Conservation (phyloP, 2,329 filamentous ascomycete species). For the Calonectria crousiana region DNA sequence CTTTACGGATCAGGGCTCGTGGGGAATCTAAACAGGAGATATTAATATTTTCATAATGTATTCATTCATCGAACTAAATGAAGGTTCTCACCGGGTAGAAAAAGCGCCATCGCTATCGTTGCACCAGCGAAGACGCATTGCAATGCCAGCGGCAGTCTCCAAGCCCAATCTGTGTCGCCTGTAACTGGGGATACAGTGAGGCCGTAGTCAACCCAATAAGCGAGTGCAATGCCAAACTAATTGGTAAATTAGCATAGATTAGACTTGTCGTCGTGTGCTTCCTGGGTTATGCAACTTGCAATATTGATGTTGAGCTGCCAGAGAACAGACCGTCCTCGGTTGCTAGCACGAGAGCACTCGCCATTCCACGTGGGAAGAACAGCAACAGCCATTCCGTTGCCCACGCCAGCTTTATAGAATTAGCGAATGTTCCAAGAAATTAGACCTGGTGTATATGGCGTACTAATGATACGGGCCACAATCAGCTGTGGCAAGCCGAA, state of each 20-base stretch:
- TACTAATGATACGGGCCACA: not conserved
- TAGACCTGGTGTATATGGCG: not conserved
- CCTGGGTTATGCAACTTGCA: not conserved
- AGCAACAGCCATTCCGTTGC: not conserved
- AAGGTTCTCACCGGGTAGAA: not conserved
- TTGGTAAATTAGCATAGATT: not conserved
- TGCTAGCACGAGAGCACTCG: not conserved
- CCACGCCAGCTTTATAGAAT: not conserved
- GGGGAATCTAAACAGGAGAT: not conserved
- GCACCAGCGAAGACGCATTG: not conserved
- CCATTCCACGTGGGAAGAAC: not conserved
- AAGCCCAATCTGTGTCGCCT: not conserved
- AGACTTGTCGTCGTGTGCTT: rapidly evolving
- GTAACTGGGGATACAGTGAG: not conserved
- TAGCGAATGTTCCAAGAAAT: not conserved
- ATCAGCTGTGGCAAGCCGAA: not conserved
- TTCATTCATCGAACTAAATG: not conserved
- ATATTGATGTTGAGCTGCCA: not conserved
- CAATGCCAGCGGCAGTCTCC: not conserved
- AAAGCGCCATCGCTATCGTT: not conserved
- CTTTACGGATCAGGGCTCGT: not conserved
- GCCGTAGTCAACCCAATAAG: not conserved
- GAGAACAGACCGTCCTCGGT: not conserved
- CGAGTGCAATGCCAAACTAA: not conserved
- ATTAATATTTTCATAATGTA: not conserved